Percentiles rank a stretch among this genome's conserved stretches.
These are phyloP conservation scores for Solanum peruvianum DNA, from an alignment of 257 asterid genomes.

Conservation along the genomic window DNA sequence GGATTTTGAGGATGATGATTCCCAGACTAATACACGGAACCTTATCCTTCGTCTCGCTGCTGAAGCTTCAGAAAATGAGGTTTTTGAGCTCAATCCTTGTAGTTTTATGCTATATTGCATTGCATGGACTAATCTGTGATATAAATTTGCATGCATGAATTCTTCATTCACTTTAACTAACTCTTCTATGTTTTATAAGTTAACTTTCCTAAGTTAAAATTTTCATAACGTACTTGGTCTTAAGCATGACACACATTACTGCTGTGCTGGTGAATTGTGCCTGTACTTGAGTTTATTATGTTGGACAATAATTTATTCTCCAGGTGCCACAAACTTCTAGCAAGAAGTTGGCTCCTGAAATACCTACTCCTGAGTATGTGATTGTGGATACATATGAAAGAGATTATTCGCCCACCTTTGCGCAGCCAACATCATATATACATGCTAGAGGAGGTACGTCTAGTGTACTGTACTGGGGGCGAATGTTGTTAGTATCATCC, in stretches of 20 bases:
- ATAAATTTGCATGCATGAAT: neutral
- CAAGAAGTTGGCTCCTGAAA: constrained; percentile 74
- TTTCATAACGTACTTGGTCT: neutral
- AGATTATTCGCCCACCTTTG: constrained; percentile 85
- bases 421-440: constrained; percentile 79
- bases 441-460: constrained; percentile 88
- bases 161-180: neutral
- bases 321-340: constrained; percentile 59
- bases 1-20: constrained; percentile 96
- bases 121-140: neutral
- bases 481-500: constrained; percentile 1
- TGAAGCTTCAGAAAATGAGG: constrained; percentile 39
- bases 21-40: constrained; percentile 74
- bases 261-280: neutral
- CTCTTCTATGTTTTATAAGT: neutral
- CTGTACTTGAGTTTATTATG: neutral
- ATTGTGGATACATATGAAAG: constrained; percentile 92
- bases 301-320: neutral
- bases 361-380: constrained; percentile 91
- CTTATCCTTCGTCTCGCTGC: constrained; percentile 70
- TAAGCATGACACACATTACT: neutral
- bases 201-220: neutral
- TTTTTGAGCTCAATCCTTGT: neutral
- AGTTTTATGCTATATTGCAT: neutral
- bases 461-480: neutral